Evolutionary conservation across 2,329 filamentous ascomycete genomes (phyloP).

Genomic region (Diaporthe nobilis): DNA sequence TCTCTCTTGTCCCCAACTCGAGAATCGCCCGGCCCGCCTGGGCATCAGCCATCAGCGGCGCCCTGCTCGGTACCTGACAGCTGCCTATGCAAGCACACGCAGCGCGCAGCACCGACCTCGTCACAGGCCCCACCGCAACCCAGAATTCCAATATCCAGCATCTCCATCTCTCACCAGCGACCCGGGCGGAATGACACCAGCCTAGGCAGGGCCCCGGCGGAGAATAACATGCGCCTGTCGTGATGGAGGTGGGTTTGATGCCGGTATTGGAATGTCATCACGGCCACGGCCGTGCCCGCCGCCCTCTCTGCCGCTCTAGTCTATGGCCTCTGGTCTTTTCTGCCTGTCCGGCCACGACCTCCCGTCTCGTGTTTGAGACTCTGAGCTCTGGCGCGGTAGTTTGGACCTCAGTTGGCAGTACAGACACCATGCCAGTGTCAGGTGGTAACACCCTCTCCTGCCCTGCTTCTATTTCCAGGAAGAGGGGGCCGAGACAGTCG

Average conservation of each 20-base stretch:
- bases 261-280: conserved; percentile 35
- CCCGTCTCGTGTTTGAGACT: conserved; percentile 16
- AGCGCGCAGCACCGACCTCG: not conserved
- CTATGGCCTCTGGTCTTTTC: conserved; percentile 11
- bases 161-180: conserved; percentile 15
- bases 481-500: conserved; percentile 15
- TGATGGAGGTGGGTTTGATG: conserved; percentile 23
- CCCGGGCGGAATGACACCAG: conserved; percentile 25
- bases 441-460: conserved; percentile 13
- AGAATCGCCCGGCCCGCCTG: conserved; percentile 29
- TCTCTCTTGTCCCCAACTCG: not conserved
- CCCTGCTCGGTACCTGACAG: conserved; percentile 33
- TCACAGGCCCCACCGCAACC: conserved; percentile 17
- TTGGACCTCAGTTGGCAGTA: not conserved
- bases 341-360: conserved; percentile 12
- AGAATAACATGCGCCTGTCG: conserved; percentile 20
- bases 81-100: conserved; percentile 22
- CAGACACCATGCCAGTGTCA: conserved; percentile 29
- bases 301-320: conserved; percentile 9
- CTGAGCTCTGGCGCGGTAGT: conserved; percentile 4
- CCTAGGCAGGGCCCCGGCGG: conserved; percentile 10
- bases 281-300: conserved; percentile 37
- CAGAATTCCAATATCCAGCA: conserved; percentile 15
- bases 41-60: conserved; percentile 28
- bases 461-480: conserved; percentile 30